Conservation (phyloP, 345 rosid genomes). For the Eucalyptus globulus region DNA sequence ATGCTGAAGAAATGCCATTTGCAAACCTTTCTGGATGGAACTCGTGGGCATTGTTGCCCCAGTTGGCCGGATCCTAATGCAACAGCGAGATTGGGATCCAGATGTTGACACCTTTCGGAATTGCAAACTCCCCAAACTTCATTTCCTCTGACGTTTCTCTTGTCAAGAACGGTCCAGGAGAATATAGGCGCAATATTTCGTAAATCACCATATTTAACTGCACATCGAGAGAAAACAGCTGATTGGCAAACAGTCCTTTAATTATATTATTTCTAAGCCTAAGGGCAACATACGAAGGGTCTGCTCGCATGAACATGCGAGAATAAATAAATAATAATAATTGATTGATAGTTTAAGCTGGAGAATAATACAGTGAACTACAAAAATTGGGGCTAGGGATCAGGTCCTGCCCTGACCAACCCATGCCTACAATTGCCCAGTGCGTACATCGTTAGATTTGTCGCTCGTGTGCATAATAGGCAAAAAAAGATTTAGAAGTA, state of each 20-base stretch:
- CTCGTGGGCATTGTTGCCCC: constrained; percentile 9
- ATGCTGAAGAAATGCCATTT: not conserved
- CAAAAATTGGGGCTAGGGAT: not conserved
- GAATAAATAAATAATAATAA: not conserved
- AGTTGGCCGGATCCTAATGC: constrained; percentile 1
- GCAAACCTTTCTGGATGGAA: constrained; percentile 19
- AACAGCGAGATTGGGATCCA: constrained; percentile 1
- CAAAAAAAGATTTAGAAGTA: not conserved
- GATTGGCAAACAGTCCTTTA: not conserved
- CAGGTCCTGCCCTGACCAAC: not conserved
- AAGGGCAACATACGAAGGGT: not conserved
- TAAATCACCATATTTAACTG: constrained; percentile 17
- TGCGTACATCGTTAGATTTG: not conserved
- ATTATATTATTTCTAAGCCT: not conserved
- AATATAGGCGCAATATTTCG: constrained; percentile 11
- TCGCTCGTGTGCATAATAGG: not conserved
- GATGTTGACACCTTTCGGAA: constrained; percentile 13
- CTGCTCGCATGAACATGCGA: not conserved
- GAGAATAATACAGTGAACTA: not conserved
- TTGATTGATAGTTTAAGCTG: not conserved
- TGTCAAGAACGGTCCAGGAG: not conserved
- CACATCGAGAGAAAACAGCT: not conserved
- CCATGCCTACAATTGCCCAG: not conserved
- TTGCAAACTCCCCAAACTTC: not conserved
- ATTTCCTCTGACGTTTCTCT: constrained; percentile 2